phyloP scores from a whole-genome alignment of 2,329 filamentous ascomycete genomes.

The Rutstroemia sp. region DNA sequence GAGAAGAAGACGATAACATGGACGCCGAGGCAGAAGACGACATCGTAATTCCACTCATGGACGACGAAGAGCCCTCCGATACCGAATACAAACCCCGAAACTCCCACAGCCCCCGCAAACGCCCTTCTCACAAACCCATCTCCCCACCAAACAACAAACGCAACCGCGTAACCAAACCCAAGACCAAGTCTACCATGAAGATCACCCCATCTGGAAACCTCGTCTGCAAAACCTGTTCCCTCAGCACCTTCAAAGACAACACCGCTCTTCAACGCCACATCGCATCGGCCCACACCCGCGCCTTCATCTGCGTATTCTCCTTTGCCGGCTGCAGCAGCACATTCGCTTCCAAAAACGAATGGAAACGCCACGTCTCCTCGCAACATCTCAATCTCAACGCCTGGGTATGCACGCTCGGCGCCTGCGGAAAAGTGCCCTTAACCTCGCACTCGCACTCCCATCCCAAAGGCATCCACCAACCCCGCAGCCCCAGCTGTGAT shows the following conservation, averaged over 20 bases:
- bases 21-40: constrained; percentile 12
- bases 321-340: constrained; percentile 66
- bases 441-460: constrained; percentile 3
- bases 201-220: neutral
- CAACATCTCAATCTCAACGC: constrained; percentile 71
- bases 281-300: constrained; percentile 41
- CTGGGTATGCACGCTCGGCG: constrained; percentile 57
- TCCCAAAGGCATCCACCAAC: neutral
- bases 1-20: constrained; percentile 9
- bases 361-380: constrained; percentile 81
- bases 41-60: neutral
- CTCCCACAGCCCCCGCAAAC: constrained; percentile 15
- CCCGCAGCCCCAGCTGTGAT: neutral
- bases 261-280: constrained; percentile 41
- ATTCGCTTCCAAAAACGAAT: constrained; percentile 84
- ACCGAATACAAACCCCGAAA: constrained; percentile 20
- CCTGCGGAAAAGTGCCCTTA: constrained; percentile 21
- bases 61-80: constrained; percentile 16
- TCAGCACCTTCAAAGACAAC: constrained; percentile 39
- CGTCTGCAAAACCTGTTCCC: constrained; percentile 16
- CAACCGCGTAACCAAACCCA: constrained; percentile 12
- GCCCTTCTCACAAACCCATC: constrained; percentile 3
- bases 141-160: constrained; percentile 13
- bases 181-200: constrained; percentile 3
- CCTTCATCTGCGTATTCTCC: constrained; percentile 71